Conservation (phyloP, 2,329 filamentous ascomycete genomes). For the Alternaria hordeiaustralica region DNA sequence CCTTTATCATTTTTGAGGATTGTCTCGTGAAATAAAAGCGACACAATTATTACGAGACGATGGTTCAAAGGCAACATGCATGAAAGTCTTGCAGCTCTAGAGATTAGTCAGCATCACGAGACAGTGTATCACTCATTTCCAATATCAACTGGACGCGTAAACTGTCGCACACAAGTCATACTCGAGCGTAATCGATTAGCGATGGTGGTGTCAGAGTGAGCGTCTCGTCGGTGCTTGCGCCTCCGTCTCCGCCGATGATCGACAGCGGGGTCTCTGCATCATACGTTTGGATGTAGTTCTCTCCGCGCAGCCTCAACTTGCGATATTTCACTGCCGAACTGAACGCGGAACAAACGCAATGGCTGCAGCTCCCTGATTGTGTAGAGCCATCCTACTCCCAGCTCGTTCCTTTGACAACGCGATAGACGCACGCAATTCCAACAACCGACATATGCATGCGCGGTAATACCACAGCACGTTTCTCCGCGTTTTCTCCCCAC, state of each 20-base stretch:
- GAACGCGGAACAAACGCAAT: not conserved
- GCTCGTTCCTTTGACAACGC: not conserved
- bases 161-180: not conserved
- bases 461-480: slow-evolving; percentile 1
- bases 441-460: slow-evolving; percentile 9
- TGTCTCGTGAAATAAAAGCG: not conserved
- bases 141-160: not conserved
- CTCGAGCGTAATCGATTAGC: not conserved
- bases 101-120: not conserved
- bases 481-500: slow-evolving; percentile 29
- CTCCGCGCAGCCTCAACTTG: not conserved
- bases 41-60: not conserved
- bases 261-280: slow-evolving; percentile 1
- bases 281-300: not conserved
- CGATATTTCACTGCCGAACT: not conserved
- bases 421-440: not conserved
- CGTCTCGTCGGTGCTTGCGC: slow-evolving; percentile 3
- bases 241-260: slow-evolving; percentile 13
- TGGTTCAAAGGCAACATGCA: not conserved
- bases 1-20: not conserved
- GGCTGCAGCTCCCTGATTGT: no score
- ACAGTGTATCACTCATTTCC: not conserved
- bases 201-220: slow-evolving; percentile 3
- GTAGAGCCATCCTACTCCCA: not conserved
- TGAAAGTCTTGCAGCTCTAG: not conserved